Evolutionary conservation across 2,329 filamentous ascomycete species (phyloP).

Genomic region (Cladosporium oxysporum): DNA sequence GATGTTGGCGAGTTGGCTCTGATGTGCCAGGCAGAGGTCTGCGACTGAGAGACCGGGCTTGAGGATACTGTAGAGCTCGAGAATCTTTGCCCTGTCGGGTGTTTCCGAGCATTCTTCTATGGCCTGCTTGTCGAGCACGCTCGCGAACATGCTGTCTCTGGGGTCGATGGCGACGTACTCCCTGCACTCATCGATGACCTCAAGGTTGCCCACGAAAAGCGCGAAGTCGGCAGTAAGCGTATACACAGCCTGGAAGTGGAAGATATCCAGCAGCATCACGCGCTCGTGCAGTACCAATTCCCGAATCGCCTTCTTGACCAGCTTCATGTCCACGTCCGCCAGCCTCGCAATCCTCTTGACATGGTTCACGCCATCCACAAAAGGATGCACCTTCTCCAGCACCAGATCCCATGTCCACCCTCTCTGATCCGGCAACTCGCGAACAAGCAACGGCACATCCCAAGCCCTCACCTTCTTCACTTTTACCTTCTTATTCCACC

Average conservation of each 20-base stretch:
- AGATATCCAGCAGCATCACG: conserved; percentile 86
- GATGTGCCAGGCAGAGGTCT: conserved; percentile 80
- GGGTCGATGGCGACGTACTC: conserved; percentile 68
- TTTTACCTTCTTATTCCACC: conserved; percentile 31
- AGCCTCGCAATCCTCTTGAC: conserved; percentile 82
- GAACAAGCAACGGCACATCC: conserved; percentile 82
- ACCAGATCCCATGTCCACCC: conserved; percentile 75
- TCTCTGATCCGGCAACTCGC: conserved; percentile 52
- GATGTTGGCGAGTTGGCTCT: conserved; percentile 70
- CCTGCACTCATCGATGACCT: conserved; percentile 83
- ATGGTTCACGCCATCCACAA: conserved; percentile 89
- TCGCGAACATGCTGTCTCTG: conserved; percentile 22
- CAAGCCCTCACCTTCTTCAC: conserved; percentile 79
- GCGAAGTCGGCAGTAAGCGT: conserved; percentile 77
- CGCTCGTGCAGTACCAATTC: conserved; percentile 94
- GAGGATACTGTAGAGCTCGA: conserved; percentile 84
- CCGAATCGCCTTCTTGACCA: conserved; percentile 82
- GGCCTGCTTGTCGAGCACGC: conserved; percentile 6
- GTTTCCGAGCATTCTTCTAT: not conserved
- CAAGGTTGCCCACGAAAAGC: conserved; percentile 73
- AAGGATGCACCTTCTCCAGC: conserved; percentile 74
- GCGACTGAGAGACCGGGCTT: conserved; percentile 80
- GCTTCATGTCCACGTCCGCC: conserved; percentile 81
- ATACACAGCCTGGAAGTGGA: conserved; percentile 91
- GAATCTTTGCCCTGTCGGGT: conserved; percentile 50